Base-by-base conservation (phyloP, 331 rosid species). In the Prunus yedoensis region DNA sequence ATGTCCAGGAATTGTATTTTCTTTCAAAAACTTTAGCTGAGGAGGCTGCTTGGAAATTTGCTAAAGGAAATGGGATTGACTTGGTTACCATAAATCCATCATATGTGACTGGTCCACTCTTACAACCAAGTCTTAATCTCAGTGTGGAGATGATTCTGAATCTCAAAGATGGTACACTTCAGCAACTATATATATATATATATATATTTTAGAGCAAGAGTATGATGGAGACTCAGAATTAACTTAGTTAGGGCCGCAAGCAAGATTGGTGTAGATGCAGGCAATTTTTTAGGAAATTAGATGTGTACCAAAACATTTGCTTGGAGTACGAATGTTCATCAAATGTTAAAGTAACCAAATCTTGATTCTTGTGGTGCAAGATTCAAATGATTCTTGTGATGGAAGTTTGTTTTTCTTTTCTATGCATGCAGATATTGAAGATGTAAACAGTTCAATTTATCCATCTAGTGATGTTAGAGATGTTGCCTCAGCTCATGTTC, bases 11-110 rank as follows among this genome's bases (percentile, higher is more conserved):
- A 10, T 79, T 74, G 78, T 79, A 79, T 73, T 6, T 0, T 6
- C 68, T 73, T 2, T 72, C 82, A 8, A 79, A 79, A 66, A 79
- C 69, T 21, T 79, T 73, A 57, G 74, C 78, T 4, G 82, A 79
- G 52, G 68, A 73, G 53, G 74, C 78, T 27, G 74, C 82, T 46
- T 79, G 82, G 78, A 73, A 64, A 28, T 73, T 72, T 27, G 68
- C 54, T 4, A 21, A 73, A 10, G 69, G n/a, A 43, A n/a, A 65
- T 20, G 82, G 78, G 3, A 71, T 79, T 15, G 78, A 78, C 58
- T 3, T 70, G 71, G 71, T 78, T 14, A 14, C 66, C 18, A 62
- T 78, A 10, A 38, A 62, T 41, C 81, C 81, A 8, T 16, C 66
- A 2, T 20, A 35, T 20, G 65, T 52, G 0, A 51, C 53, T 1